A percentile compares a stretch with the other conserved stretches of the same genome.
These are phyloP conservation scores for Iodosphaeria phyllophila DNA, from an alignment of 2,329 filamentous ascomycete genomes.

Conservation along the genomic window DNA sequence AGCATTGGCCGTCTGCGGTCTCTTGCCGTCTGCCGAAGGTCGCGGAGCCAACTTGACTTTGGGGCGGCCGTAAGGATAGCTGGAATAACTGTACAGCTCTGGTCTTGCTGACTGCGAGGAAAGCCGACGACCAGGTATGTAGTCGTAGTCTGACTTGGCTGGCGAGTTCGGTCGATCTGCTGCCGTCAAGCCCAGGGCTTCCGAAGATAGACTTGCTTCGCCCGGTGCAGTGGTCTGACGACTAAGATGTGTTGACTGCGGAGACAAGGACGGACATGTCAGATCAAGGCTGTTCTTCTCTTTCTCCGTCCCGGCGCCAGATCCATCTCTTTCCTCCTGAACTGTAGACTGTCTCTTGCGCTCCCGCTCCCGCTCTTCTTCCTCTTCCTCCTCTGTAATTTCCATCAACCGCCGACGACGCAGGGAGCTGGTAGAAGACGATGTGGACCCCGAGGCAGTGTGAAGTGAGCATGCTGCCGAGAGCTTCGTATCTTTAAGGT, in stretches of 20 bases:
- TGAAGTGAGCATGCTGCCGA: conserved; percentile 80
- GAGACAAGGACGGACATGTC: conserved; percentile 6
- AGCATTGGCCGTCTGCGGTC: conserved; percentile 41
- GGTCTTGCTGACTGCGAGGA: conserved; percentile 33
- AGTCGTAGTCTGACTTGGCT: conserved; percentile 27
- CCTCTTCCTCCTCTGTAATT: conserved; percentile 85
- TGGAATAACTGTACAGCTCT: conserved; percentile 29
- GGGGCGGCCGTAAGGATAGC: conserved; percentile 40
- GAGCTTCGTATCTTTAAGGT: conserved; percentile 73
- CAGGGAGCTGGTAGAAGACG: conserved; percentile 67
- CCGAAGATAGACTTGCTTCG: conserved; percentile 28
- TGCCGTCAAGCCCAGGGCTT: too few relatives aligned
- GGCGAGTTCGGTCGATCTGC: conserved; percentile 29
- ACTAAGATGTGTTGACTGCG: conserved; percentile 26
- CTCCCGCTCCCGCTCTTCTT: conserved; percentile 42
- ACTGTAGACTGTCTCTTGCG: conserved; percentile 37
- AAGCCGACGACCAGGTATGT: conserved; percentile 25
- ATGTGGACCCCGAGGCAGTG: conserved; percentile 69
- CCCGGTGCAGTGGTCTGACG: conserved; percentile 31
- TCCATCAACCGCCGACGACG: conserved; percentile 65
- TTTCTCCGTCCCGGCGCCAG: conserved; percentile 8
- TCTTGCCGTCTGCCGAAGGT: conserved; percentile 49
- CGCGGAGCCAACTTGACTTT: conserved; percentile 83
- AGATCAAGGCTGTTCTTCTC: conserved; percentile 10
- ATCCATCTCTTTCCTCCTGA: conserved; percentile 25